Evolutionary conservation across 2,329 filamentous ascomycete genomes (phyloP).

Genomic region (Monilinia vaccinii-corymbosi): DNA sequence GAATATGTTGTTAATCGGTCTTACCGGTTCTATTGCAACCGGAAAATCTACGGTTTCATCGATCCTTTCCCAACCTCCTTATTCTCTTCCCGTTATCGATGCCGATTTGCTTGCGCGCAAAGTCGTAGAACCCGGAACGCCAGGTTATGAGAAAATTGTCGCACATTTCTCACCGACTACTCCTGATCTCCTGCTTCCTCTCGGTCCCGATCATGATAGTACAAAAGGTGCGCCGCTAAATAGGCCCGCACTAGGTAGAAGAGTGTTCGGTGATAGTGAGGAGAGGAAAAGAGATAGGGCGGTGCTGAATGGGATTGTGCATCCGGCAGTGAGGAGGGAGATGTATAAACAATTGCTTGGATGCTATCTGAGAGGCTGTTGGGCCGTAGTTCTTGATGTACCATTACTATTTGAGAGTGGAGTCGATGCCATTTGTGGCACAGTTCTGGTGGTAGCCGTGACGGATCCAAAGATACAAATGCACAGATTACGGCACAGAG

Average conservation of each 20-base stretch:
- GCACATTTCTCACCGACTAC: conserved; percentile 72
- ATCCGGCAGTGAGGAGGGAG: conserved; percentile 77
- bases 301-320: conserved; percentile 81
- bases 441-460: conserved; percentile 80
- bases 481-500: conserved; percentile 62
- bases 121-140: conserved; percentile 86
- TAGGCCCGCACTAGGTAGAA: conserved; percentile 70
- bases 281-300: conserved; percentile 62
- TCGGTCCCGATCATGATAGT: conserved; percentile 43
- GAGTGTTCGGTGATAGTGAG: conserved; percentile 75
- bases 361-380: conserved; percentile 65
- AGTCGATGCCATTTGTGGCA: conserved; percentile 78
- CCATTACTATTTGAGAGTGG: conserved; percentile 84
- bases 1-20: conserved; percentile 82
- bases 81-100: conserved; percentile 85
- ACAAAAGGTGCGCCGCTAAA: conserved; percentile 69
- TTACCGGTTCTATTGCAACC: conserved; percentile 95
- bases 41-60: conserved; percentile 94
- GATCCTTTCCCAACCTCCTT: conserved; percentile 69
- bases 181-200: conserved; percentile 69
- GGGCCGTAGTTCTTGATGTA: conserved; percentile 89
- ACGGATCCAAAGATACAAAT: conserved; percentile 75
- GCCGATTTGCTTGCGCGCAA: conserved; percentile 86
- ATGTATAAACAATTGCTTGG: conserved; percentile 69
- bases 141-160: conserved; percentile 76